Conservation (phyloP, 2,329 filamentous ascomycete genomes). For the Dothidotthia symphoricarpi region DNA sequence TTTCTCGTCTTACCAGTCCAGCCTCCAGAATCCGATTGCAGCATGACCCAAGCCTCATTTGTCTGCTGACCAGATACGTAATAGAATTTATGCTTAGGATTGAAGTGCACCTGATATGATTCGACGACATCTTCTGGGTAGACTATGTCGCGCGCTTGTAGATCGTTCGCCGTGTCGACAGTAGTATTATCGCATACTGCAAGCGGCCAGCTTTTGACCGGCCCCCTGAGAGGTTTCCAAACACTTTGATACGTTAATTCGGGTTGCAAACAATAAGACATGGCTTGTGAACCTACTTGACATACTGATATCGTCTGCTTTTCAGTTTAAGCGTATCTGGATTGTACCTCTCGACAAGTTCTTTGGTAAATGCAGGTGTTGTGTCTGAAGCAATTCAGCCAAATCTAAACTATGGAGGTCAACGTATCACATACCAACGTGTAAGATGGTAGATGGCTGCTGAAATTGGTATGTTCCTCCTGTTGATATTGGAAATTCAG, state of each 20-base stretch:
- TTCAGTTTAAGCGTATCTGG: neutral
- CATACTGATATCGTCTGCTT: slow-evolving; percentile 1
- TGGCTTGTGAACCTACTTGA: slow-evolving; percentile 1
- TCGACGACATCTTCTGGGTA: slow-evolving; percentile 12
- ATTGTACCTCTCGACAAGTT: no score
- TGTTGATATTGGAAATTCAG: slow-evolving; percentile 10
- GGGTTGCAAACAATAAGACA: no score
- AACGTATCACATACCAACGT: slow-evolving; percentile 10
- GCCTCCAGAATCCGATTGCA: no score
- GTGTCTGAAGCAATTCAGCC: no score
- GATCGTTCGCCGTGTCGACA: slow-evolving; percentile 4
- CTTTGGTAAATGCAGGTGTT: no score
- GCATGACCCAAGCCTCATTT: slow-evolving; percentile 9
- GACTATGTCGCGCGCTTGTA: slow-evolving; percentile 8
- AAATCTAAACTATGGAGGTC: slow-evolving; percentile 3
- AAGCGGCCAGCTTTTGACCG: slow-evolving; percentile 13
- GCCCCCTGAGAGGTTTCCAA: slow-evolving; percentile 13
- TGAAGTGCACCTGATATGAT: slow-evolving; percentile 8
- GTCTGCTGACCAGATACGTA: slow-evolving; percentile 6
- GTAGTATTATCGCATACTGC: slow-evolving; percentile 10
- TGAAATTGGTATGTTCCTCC: slow-evolving; percentile 7
- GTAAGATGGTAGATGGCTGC: slow-evolving; percentile 10
- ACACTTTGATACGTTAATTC: slow-evolving; percentile 7
- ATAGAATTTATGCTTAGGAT: slow-evolving; percentile 4
- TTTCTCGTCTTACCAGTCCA: no score